phyloP scores from a whole-genome alignment of 768 basidiomycete species.

The Amanita polypyramis region DNA sequence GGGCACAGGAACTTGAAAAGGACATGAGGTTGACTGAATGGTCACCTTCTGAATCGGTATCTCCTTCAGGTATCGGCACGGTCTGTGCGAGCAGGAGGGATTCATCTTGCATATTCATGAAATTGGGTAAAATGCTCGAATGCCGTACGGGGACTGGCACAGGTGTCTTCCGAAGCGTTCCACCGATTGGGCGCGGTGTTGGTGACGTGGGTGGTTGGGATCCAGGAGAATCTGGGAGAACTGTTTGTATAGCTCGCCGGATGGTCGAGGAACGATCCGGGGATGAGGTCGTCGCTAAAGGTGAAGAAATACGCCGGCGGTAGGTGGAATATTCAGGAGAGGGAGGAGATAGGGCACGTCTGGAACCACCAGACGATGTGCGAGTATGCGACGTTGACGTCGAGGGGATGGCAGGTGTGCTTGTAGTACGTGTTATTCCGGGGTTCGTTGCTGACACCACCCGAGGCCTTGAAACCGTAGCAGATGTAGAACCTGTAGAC shows the following conservation, averaged over 20 bases:
- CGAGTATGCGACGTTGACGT: slow-evolving; percentile 27
- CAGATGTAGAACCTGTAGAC: slow-evolving; percentile 38
- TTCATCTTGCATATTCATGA: slow-evolving; percentile 35
- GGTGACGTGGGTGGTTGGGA: slow-evolving; percentile 21
- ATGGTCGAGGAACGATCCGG: slow-evolving; percentile 22
- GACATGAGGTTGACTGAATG: slow-evolving; percentile 55
- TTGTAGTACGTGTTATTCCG: neutral
- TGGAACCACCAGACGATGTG: slow-evolving; percentile 25
- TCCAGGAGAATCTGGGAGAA: slow-evolving; percentile 26
- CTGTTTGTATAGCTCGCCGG: slow-evolving; percentile 28
- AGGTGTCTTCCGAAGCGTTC: slow-evolving; percentile 14
- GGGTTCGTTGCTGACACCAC: slow-evolving; percentile 22
- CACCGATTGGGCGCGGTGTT: slow-evolving; percentile 18
- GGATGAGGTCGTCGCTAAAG: slow-evolving; percentile 25
- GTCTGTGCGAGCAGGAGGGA: slow-evolving; percentile 60
- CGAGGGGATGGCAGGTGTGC: neutral
- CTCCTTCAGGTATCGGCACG: slow-evolving; percentile 67
- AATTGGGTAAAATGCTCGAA: slow-evolving; percentile 32
- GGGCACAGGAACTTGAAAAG: slow-evolving; percentile 61
- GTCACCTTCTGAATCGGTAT: slow-evolving; percentile 56
- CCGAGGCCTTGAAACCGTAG: slow-evolving; percentile 32
- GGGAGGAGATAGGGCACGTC: slow-evolving; percentile 29
- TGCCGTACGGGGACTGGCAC: slow-evolving; percentile 30
- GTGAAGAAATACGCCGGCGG: slow-evolving; percentile 40
- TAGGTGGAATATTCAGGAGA: slow-evolving; percentile 26